Conservation (phyloP, 805 yeast species). For the Kazachstania martiniae region DNA sequence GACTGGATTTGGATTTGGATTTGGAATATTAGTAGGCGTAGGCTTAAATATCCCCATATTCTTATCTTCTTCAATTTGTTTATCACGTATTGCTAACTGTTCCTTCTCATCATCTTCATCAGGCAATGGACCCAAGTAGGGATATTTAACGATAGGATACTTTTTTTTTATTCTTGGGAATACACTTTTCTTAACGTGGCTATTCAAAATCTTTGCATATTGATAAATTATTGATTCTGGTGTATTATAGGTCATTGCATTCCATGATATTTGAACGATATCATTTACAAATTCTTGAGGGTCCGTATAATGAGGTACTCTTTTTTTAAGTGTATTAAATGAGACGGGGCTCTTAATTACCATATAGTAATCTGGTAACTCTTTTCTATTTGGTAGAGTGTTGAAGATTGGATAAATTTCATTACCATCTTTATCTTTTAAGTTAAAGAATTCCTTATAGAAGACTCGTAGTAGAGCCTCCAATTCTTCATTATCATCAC, state of each 20-base stretch:
- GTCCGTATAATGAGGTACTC: slow-evolving; percentile 45
- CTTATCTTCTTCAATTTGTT: slow-evolving; percentile 3
- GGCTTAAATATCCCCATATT: slow-evolving; percentile 2
- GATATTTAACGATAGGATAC: slow-evolving; percentile 29
- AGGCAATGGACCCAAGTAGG: slow-evolving; percentile 60
- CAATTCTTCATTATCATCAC: slow-evolving; percentile 3
- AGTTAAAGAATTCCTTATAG: slow-evolving; percentile 6
- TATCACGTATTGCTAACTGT: slow-evolving; percentile 4
- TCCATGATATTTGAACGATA: slow-evolving; percentile 78
- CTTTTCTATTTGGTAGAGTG: slow-evolving; percentile 53
- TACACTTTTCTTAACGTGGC: slow-evolving; percentile 27
- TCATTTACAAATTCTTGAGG: slow-evolving; percentile 70
- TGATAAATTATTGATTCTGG: slow-evolving; percentile 55
- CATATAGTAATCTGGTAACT: slow-evolving; percentile 66
- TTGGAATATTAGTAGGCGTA: neutral
- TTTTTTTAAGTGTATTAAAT: slow-evolving; percentile 56
- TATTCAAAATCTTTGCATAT: slow-evolving; percentile 47
- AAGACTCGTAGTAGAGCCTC: slow-evolving; percentile 5
- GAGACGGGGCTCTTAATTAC: slow-evolving; percentile 71
- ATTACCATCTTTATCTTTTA: slow-evolving; percentile 21
- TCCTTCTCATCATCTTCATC: slow-evolving; percentile 26
- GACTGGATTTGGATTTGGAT: neutral
- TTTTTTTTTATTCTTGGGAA: slow-evolving; percentile 26
- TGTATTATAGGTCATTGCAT: slow-evolving; percentile 75
- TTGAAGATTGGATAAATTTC: slow-evolving; percentile 24